Evolutionary conservation across 2,329 filamentous ascomycete species (phyloP), one percentile per base, ranked within the genome.

Genomic region (Bertia moriformis): DNA sequence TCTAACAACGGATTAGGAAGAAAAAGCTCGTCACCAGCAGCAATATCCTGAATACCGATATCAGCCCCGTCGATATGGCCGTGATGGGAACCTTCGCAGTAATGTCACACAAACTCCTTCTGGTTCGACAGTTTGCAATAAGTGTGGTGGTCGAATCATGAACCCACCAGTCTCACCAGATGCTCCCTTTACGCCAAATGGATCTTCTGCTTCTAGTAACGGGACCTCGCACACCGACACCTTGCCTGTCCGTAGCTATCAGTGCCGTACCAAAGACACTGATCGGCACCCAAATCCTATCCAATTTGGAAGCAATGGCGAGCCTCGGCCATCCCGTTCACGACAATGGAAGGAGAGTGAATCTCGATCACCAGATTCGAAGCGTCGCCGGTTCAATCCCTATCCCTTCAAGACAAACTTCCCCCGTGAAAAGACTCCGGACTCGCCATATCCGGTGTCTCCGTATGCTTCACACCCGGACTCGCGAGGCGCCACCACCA

Each of bases 31-130:
- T 14, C 91, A 98, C 57, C 80, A 86, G 51, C 78, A 79, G 45
- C 83, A 88, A 60, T 94, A 95, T 56, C 91, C 91, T 2, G 82
- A 85, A 47, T 98, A 98, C 60, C 78, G 87, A 45, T 98, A 96
- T 55, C 86, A 94, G 55, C 91, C 91, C 24, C 79, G 84, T 15
- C 73, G 83, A 24, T 73, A 71, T 46, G 32, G 32, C 32, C 32
- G 32, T 7, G 32, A 35, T 35, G 15, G 32, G 7, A 17, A 17
- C 15, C 15, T 15, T 18, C 32, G 32, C 17, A 35, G 10, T 10
- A 15, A 15, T 15, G 17, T 35, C 15, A 35, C 7, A 7, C 10
- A 35, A 7, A 35, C 7, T 15, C 32, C 32, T 12, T 18, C 12
- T 13, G 32, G 32, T 7, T 10, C 32, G 7, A 18, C 32, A 10